Conservation (phyloP, 2,329 filamentous ascomycete species). For the Lasiodiplodia theobromae region DNA sequence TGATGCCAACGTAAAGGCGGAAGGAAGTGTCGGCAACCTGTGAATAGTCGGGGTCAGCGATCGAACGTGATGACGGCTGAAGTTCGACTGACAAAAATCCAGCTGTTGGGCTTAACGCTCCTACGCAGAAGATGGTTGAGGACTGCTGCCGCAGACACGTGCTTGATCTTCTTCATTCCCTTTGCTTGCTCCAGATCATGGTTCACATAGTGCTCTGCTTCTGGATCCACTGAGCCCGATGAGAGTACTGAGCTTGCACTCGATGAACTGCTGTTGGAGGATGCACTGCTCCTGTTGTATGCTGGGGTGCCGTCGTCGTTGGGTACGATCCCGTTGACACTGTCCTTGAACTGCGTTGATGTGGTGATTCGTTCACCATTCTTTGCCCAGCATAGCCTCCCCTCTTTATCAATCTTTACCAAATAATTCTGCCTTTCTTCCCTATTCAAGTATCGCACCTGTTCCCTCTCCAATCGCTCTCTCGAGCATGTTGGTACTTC, state of each 20-base stretch:
- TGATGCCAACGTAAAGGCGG: conserved; percentile 87
- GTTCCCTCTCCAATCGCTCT: conserved; percentile 76
- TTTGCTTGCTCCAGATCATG: conserved; percentile 68
- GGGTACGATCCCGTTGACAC: conserved; percentile 67
- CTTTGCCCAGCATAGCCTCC: conserved; percentile 85
- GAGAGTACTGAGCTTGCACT: conserved; percentile 44
- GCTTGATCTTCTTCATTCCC: conserved; percentile 67
- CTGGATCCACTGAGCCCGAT: conserved; percentile 60
- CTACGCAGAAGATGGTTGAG: conserved; percentile 81
- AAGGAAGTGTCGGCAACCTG: conserved; percentile 79
- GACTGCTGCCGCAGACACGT: conserved; percentile 74
- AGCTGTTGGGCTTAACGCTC: conserved; percentile 83
- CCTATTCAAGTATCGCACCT: conserved; percentile 81
- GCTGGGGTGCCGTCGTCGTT: conserved; percentile 51
- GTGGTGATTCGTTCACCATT: conserved; percentile 81
- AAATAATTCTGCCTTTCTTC: conserved; percentile 85
- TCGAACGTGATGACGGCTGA: neutral
- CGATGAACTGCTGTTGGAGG: conserved; percentile 37
- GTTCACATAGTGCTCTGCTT: conserved; percentile 70
- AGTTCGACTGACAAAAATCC: conserved; percentile 75
- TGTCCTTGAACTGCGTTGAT: conserved; percentile 77
- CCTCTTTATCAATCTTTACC: conserved; percentile 75
- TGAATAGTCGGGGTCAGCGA: neutral
- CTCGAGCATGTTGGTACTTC: conserved; percentile 77
- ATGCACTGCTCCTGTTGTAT: conserved; percentile 39